A percentile compares a stretch with the other conserved stretches of the same genome.
phyloP scores from a whole-genome alignment of 306 rosid species.

The Castanea crenata region DNA sequence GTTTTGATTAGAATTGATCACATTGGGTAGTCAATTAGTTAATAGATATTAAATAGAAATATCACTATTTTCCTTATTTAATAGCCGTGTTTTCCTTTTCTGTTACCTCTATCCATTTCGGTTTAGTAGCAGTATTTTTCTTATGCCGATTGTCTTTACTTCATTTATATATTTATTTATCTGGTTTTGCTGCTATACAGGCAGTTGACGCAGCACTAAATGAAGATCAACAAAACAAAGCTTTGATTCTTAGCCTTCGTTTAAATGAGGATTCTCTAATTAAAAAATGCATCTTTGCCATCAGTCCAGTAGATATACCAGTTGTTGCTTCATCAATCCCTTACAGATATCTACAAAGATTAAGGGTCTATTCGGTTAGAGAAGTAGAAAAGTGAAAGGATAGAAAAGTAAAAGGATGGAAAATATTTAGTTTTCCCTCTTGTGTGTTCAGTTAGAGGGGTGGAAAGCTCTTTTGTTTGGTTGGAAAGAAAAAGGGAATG shows the following conservation, averaged over 20 bases:
- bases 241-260: slow-evolving; percentile 81
- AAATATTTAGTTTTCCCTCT: too few relatives aligned
- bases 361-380: background rate
- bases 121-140: background rate
- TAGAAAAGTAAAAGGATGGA: too few relatives aligned
- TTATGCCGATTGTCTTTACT: background rate
- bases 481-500: too few relatives aligned
- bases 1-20: background rate
- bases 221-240: slow-evolving; percentile 65
- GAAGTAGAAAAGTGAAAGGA: too few relatives aligned
- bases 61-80: too few relatives aligned
- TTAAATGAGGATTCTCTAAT: slow-evolving; percentile 66
- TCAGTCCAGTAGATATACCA: slow-evolving; percentile 57
- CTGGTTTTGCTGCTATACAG: slow-evolving; percentile 40
- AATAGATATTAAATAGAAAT: background rate
- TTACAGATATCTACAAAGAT: slow-evolving; percentile 63
- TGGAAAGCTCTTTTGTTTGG: too few relatives aligned
- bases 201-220: slow-evolving; percentile 77
- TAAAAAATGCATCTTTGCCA: slow-evolving; percentile 77
- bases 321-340: slow-evolving; percentile 65
- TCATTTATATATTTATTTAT: background rate
- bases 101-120: slow-evolving; percentile 13
- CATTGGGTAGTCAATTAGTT: background rate
- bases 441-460: too few relatives aligned
- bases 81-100: background rate